A percentile compares a stretch with the other conserved stretches of the same genome.
Evolutionary conservation across 495 filamentous ascomycete genomes (phyloP).

Genomic region (Penicillium argentinense): DNA sequence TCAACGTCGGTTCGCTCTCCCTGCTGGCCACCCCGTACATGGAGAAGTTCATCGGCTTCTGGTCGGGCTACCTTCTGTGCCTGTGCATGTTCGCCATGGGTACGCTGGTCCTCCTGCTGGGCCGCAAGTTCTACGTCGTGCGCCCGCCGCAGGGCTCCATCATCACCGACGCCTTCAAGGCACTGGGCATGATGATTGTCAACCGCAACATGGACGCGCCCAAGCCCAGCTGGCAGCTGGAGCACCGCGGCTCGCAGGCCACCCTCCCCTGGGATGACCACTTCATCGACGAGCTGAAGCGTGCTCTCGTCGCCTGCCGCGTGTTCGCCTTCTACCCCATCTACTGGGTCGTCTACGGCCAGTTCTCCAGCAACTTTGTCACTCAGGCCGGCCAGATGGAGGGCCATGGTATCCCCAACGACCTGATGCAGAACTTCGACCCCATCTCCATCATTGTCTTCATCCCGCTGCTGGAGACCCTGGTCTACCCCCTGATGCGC

Average conservation of each 20-base stretch:
- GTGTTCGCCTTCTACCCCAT: conserved; percentile 61
- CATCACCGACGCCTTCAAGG: conserved; percentile 61
- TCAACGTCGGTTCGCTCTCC: conserved; percentile 74
- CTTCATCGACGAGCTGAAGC: conserved; percentile 64
- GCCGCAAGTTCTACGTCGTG: conserved; percentile 59
- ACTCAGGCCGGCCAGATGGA: conserved; percentile 56
- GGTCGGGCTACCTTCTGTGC: conserved; percentile 72
- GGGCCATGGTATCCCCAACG: conserved; percentile 63
- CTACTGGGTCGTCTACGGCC: conserved; percentile 62
- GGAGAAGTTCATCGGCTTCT: conserved; percentile 69
- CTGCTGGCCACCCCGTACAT: conserved; percentile 64
- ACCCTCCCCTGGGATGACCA: conserved; percentile 57
- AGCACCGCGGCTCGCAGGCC: conserved; percentile 35
- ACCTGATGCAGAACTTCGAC: conserved; percentile 76
- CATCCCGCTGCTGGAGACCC: conserved; percentile 66
- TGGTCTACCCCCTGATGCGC: conserved; percentile 68
- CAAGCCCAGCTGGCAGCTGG: conserved; percentile 58
- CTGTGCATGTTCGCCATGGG: conserved; percentile 59
- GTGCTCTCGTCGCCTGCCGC: conserved; percentile 57
- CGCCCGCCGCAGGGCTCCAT: conserved; percentile 63
- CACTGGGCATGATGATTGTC: conserved; percentile 56
- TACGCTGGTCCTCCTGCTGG: conserved; percentile 50
- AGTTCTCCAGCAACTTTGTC: conserved; percentile 60
- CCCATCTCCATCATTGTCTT: conserved; percentile 71
- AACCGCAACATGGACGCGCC: conserved; percentile 57